A percentile compares a stretch with the other conserved stretches of the same genome.
phyloP scores from a whole-genome alignment of 352 stramenopile genomes.

The Phytophthora melonis region DNA sequence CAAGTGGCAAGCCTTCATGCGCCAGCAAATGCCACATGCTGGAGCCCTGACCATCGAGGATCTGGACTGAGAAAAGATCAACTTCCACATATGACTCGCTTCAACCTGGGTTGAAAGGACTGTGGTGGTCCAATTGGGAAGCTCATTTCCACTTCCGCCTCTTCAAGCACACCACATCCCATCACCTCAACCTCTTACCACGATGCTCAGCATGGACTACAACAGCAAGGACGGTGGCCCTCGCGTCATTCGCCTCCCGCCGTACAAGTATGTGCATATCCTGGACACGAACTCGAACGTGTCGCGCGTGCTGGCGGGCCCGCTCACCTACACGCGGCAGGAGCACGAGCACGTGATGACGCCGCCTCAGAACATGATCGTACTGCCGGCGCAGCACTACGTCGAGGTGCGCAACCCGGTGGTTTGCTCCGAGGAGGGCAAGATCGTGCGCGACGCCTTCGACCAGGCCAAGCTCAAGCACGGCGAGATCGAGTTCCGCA shows the following conservation, averaged over 20 bases:
- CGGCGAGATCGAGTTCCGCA: conserved; percentile 80
- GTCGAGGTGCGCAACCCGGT: conserved; percentile 81
- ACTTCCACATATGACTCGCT: neutral
- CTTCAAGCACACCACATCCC: conserved; percentile 8
- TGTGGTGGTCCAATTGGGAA: neutral
- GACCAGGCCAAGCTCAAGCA: conserved; percentile 83
- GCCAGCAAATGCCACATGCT: conserved; percentile 15
- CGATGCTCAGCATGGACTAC: conserved; percentile 1
- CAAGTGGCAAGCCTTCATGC: conserved; percentile 42
- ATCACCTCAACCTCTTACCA: too few species aligned
- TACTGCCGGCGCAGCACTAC: conserved; percentile 80
- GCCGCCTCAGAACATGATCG: conserved; percentile 75
- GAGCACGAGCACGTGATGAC: conserved; percentile 83
- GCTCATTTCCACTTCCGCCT: conserved; percentile 22
- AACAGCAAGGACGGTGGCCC: conserved; percentile 52
- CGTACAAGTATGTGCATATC: conserved; percentile 88
- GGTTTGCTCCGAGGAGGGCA: conserved; percentile 52
- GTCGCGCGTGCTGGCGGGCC: conserved; percentile 77
- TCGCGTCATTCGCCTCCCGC: conserved; percentile 77
- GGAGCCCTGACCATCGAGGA: conserved; percentile 40
- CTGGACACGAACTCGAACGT: conserved; percentile 90
- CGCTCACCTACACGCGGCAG: conserved; percentile 83
- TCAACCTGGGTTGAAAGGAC: conserved; percentile 28
- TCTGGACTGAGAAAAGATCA: conserved; percentile 20
- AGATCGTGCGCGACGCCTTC: conserved; percentile 72